phyloP scores from a whole-genome alignment of 495 filamentous ascomycete species.

The Platismatia glauca region DNA sequence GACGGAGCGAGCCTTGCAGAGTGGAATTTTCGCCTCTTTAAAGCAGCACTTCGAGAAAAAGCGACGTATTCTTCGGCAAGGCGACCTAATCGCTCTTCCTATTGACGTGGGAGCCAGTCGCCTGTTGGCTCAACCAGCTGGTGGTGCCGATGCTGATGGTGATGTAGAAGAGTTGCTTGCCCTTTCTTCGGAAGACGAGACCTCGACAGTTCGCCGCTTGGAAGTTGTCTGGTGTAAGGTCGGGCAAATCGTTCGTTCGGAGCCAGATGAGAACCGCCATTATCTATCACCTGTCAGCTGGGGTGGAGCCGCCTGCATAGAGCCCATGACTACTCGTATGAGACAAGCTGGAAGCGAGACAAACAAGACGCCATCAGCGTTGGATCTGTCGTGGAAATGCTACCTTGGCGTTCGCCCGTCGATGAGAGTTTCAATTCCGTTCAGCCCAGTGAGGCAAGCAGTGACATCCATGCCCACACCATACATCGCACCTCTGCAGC shows the following conservation, averaged over 20 bases:
- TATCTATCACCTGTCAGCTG: conserved; percentile 52
- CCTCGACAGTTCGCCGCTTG: conserved; percentile 6
- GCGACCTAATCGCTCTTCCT: conserved; percentile 78
- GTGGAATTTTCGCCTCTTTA: conserved; percentile 69
- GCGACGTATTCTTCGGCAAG: conserved; percentile 67
- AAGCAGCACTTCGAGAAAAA: conserved; percentile 79
- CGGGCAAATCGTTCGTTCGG: conserved; percentile 54
- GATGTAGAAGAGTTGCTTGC: conserved; percentile 21
- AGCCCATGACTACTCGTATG: conserved; percentile 76
- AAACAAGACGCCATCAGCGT: conserved; percentile 63
- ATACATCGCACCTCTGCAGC: conserved; percentile 58
- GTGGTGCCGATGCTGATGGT: conserved; percentile 12
- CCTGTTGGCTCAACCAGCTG: conserved; percentile 14
- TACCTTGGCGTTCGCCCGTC: conserved; percentile 67
- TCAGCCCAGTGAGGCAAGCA: conserved; percentile 16
- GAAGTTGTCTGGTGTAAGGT: conserved; percentile 88
- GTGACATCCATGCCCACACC: conserved; percentile 30
- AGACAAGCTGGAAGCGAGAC: conserved; percentile 77
- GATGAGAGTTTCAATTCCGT: conserved; percentile 30
- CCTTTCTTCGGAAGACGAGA: neutral
- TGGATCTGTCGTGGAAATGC: conserved; percentile 71
- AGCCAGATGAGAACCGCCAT: conserved; percentile 43
- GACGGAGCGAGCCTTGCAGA: conserved; percentile 74
- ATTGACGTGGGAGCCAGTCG: conserved; percentile 48
- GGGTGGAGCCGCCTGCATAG: conserved; percentile 75